These are phyloP conservation scores for Medicago arabica DNA, from an alignment of 306 rosid species.

Conservation along the genomic window DNA sequence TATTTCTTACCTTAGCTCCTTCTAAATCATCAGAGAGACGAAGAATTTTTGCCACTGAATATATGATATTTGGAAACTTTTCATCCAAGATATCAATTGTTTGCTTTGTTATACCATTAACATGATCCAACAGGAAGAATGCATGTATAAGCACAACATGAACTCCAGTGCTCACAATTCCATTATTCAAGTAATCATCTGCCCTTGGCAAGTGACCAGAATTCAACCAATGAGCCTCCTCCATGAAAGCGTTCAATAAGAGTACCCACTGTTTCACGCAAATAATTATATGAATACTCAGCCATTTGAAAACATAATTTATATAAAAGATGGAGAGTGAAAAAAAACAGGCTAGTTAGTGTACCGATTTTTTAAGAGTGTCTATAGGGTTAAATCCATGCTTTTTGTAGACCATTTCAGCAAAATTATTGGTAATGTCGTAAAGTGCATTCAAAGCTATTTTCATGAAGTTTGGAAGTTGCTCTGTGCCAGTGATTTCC, in stretches of 20 bases:
- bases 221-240: conserved; percentile 57
- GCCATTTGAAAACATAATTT: background rate
- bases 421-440: too few species aligned
- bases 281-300: background rate
- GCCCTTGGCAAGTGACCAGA: conserved; percentile 41
- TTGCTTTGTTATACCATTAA: conserved; percentile 38
- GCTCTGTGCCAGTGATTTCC: too few species aligned
- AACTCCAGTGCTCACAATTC: conserved; percentile 54
- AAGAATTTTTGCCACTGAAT: conserved; percentile 48
- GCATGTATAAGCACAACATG: conserved; percentile 49
- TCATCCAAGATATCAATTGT: conserved; percentile 38
- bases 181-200: conserved; percentile 59
- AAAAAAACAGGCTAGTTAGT: background rate
- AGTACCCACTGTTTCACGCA: conserved; percentile 53
- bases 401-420: too few species aligned
- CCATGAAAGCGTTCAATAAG: conserved; percentile 49
- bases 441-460: too few species aligned
- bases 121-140: conserved; percentile 52
- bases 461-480: too few species aligned
- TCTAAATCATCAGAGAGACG: conserved; percentile 55
- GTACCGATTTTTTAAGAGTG: too few species aligned
- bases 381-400: too few species aligned
- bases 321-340: background rate
- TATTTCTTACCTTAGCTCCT: conserved; percentile 33
- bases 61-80: conserved; percentile 21